Conservation (phyloP, 805 yeast genomes). For the Scheffersomyces stipitis region DNA sequence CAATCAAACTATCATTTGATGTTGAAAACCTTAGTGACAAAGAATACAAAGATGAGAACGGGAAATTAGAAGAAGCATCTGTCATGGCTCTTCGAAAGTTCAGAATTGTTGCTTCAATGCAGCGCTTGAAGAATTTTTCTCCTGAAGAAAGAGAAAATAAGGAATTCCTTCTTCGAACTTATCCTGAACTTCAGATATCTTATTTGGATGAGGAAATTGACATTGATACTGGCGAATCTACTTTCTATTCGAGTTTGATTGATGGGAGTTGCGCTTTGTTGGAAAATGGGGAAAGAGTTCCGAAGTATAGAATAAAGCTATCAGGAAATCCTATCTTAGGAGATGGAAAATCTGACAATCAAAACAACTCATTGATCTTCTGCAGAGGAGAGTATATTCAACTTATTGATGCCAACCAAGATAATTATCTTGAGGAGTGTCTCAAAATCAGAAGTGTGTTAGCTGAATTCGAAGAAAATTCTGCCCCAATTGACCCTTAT, state of each 20-base stretch:
- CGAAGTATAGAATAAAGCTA: constrained; percentile 57
- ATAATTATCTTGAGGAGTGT: constrained; percentile 79
- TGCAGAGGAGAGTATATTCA: constrained; percentile 81
- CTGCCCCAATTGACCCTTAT: constrained; percentile 13
- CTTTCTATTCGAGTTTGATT: constrained; percentile 63
- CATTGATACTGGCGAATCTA: constrained; percentile 40
- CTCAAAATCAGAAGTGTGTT: constrained; percentile 71
- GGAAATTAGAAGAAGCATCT: constrained; percentile 45
- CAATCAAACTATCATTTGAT: constrained; percentile 44
- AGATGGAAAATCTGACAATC: constrained; percentile 84
- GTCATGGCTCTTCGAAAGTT: constrained; percentile 62
- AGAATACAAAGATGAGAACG: constrained; percentile 33
- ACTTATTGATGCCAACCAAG: constrained; percentile 81
- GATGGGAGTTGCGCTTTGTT: constrained; percentile 68
- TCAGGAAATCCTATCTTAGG: constrained; percentile 84
- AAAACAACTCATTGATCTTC: constrained; percentile 72
- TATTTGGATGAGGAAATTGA: constrained; percentile 55
- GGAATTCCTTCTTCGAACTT: constrained; percentile 60
- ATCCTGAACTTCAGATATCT: constrained; percentile 66
- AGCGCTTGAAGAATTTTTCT: constrained; percentile 52
- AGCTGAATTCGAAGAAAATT: constrained; percentile 70
- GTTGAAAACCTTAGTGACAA: constrained; percentile 45
- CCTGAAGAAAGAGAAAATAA: constrained; percentile 59
- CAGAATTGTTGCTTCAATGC: constrained; percentile 66
- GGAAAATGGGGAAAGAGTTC: constrained; percentile 48